A percentile compares a stretch with the other conserved stretches of the same genome.
These are phyloP conservation scores for Fusarium torulosum DNA, from an alignment of 2,329 filamentous ascomycete species.

Conservation along the genomic window DNA sequence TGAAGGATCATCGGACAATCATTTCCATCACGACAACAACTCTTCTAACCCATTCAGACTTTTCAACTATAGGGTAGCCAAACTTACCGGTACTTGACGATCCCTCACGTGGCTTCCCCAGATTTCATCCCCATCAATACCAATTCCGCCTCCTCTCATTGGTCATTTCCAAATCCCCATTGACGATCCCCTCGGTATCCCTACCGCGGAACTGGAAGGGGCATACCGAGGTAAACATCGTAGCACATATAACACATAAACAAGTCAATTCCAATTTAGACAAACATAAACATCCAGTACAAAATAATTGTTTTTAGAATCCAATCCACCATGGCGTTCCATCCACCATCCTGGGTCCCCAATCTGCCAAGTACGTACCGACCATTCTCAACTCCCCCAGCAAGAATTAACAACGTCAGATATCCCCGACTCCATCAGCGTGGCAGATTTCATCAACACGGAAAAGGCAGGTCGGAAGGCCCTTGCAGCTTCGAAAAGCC, in stretches of 20 bases:
- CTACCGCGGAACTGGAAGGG: conserved; percentile 21
- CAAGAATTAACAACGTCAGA: conserved; percentile 5
- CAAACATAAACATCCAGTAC: not conserved
- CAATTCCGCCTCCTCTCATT: not conserved
- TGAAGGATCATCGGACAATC: no score
- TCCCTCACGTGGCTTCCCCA: conserved; percentile 15
- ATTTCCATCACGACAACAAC: no score
- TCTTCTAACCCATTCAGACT: no score
- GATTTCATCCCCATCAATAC: not conserved
- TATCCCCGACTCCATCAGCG: conserved; percentile 56
- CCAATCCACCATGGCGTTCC: conserved; percentile 19
- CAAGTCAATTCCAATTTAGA: not conserved
- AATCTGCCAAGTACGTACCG: conserved; percentile 16
- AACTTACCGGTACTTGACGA: not conserved
- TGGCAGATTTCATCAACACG: conserved; percentile 81
- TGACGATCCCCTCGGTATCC: conserved; percentile 6
- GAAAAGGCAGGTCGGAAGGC: conserved; percentile 61
- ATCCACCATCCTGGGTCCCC: conserved; percentile 27
- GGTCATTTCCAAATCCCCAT: not conserved
- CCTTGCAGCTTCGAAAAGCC: conserved; percentile 72
- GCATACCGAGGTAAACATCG: conserved; percentile 13
- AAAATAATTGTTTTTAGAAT: no score
- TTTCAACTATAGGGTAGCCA: not conserved
- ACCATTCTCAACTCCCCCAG: no score
- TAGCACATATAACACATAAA: not conserved